Conservation (phyloP, 495 filamentous ascomycete species). For the Baudoinia panamericana region DNA sequence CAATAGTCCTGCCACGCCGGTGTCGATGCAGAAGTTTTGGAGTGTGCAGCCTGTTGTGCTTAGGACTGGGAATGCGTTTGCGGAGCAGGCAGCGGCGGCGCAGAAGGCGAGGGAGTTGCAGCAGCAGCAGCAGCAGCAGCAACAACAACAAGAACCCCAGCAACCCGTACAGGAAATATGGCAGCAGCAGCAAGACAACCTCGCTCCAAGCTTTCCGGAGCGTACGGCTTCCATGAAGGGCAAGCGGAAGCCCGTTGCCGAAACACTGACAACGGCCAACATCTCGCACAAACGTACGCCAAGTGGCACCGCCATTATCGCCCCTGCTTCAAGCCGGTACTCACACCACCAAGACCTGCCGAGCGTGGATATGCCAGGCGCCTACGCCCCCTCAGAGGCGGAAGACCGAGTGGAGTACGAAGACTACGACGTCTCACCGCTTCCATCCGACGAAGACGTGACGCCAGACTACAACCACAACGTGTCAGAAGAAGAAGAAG, state of each 20-base stretch:
- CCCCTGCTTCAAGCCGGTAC: slow-evolving; percentile 13
- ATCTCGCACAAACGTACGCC: slow-evolving; percentile 13
- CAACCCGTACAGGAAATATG: too few relatives aligned
- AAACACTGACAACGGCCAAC: not conserved
- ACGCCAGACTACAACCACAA: slow-evolving; percentile 1
- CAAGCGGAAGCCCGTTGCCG: not conserved
- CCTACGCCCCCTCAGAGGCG: not conserved
- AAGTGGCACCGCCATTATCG: slow-evolving; percentile 13
- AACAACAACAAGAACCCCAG: too few relatives aligned
- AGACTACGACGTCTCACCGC: not conserved
- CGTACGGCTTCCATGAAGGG: not conserved
- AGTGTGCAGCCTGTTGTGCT: not conserved
- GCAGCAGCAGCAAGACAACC: too few relatives aligned
- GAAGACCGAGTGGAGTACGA: not conserved
- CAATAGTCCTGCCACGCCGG: slow-evolving; percentile 8
- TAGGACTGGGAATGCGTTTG: slow-evolving; percentile 16
- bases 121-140: too few relatives aligned
- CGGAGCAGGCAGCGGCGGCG: slow-evolving; percentile 5
- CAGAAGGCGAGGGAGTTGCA: not conserved
- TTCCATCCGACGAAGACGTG: not conserved
- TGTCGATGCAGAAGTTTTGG: slow-evolving; percentile 1
- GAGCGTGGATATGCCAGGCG: not conserved
- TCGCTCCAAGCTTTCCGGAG: not conserved
- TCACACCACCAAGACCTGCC: slow-evolving; percentile 12
- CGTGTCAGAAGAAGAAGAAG: slow-evolving; percentile 28